phyloP scores from a whole-genome alignment of 306 rosid genomes.

The Lupinus albus region DNA sequence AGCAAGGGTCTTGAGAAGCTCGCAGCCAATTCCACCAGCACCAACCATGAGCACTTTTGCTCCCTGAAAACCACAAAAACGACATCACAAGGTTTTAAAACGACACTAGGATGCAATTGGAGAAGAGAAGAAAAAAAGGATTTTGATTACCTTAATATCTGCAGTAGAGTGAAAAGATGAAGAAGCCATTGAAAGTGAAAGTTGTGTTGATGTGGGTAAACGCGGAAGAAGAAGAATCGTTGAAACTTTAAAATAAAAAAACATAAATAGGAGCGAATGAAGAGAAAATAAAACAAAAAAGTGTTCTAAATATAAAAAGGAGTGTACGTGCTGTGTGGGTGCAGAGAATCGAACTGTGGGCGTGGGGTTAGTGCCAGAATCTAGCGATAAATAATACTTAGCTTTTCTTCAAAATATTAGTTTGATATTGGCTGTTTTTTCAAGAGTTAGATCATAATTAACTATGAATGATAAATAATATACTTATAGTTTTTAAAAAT shows the following conservation, averaged over 20 bases:
- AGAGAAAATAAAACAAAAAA: not conserved
- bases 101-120: conserved; percentile 10
- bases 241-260: conserved; percentile 25
- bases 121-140: not conserved
- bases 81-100: conserved; percentile 26
- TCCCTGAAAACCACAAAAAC: conserved; percentile 52
- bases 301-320: not conserved
- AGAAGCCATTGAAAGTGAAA: conserved; percentile 67
- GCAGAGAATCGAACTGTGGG: not conserved
- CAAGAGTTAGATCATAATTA: no score
- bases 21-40: conserved; percentile 99
- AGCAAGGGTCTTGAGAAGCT: conserved; percentile 91
- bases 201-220: not conserved
- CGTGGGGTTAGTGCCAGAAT: not conserved
- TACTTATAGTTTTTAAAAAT: no score
- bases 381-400: no score
- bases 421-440: no score
- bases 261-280: not conserved
- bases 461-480: no score
- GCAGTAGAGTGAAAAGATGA: conserved; percentile 48
- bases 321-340: not conserved
- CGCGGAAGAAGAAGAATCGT: not conserved
- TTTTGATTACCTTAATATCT: conserved; percentile 56
- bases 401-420: no score
- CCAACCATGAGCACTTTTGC: conserved; percentile 97